Conservation (phyloP, 805 yeast species). For the Grigorovia yakushimaensis region DNA sequence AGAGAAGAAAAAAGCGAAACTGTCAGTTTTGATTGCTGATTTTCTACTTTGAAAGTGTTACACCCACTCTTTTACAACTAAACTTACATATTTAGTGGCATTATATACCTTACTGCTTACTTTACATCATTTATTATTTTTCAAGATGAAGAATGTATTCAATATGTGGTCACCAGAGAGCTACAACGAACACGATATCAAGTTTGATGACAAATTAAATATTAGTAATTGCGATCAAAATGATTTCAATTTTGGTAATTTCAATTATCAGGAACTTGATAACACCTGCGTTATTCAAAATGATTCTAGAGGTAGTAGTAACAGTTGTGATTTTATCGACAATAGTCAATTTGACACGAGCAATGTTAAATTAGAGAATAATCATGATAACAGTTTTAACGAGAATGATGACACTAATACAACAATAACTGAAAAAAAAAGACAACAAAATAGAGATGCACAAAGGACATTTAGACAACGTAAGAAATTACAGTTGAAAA, state of each 20-base stretch:
- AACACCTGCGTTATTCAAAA: not conserved
- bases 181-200: not conserved
- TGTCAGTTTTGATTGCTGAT: no score
- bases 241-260: not conserved
- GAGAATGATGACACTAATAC: not conserved
- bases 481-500: slow-evolving; percentile 62
- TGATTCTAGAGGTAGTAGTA: not conserved
- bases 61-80: no score
- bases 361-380: not conserved
- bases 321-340: not conserved
- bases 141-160: not conserved
- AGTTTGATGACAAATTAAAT: not conserved
- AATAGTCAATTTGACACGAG: not conserved
- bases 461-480: slow-evolving; percentile 82
- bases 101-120: no score
- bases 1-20: no score
- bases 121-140: no score
- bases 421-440: slow-evolving; percentile 35
- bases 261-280: not conserved
- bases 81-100: no score
- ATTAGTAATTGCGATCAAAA: not conserved
- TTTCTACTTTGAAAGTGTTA: no score
- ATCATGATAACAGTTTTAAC: not conserved
- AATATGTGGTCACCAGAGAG: not conserved
- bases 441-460: slow-evolving; percentile 78